Evolutionary conservation across 768 basidiomycete genomes (phyloP).

Genomic region (Pisolithus tinctorius): DNA sequence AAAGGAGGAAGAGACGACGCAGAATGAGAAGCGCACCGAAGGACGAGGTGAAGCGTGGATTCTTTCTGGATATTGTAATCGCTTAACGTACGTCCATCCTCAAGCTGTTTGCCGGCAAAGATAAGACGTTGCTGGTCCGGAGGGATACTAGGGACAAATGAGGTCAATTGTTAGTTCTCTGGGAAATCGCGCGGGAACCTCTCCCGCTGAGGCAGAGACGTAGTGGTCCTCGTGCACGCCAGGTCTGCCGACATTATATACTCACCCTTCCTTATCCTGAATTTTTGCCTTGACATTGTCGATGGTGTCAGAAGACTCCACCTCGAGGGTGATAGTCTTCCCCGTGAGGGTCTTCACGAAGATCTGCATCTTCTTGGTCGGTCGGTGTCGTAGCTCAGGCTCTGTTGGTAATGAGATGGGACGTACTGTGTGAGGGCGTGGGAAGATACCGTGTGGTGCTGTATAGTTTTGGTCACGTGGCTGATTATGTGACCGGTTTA

Average conservation of each 20-base stretch:
- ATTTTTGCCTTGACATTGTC: conserved; percentile 90
- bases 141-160: conserved; percentile 59
- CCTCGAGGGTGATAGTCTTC: conserved; percentile 98
- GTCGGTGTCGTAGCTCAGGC: background rate
- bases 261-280: conserved; percentile 71
- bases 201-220: conserved; percentile 8
- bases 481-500: conserved; percentile 10
- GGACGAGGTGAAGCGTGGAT: conserved; percentile 94
- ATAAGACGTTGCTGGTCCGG: conserved; percentile 94
- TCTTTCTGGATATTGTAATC: conserved; percentile 99
- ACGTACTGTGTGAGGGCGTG: conserved; percentile 8
- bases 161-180: conserved; percentile 14
- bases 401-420: conserved; percentile 1
- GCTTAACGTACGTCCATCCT: conserved; percentile 92
- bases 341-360: conserved; percentile 90
- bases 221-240: conserved; percentile 38
- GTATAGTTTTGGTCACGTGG: conserved; percentile 26
- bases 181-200: conserved; percentile 24
- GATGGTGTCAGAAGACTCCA: conserved; percentile 94
- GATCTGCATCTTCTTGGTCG: conserved; percentile 47
- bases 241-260: background rate
- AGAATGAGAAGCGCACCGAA: conserved; percentile 55
- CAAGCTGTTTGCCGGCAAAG: conserved; percentile 97
- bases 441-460: conserved; percentile 16
- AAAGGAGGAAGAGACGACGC: conserved; percentile 5